A percentile compares a stretch with the other conserved stretches of the same genome.
Conservation (phyloP, 768 basidiomycete genomes). For the Gyrodon lividus region DNA sequence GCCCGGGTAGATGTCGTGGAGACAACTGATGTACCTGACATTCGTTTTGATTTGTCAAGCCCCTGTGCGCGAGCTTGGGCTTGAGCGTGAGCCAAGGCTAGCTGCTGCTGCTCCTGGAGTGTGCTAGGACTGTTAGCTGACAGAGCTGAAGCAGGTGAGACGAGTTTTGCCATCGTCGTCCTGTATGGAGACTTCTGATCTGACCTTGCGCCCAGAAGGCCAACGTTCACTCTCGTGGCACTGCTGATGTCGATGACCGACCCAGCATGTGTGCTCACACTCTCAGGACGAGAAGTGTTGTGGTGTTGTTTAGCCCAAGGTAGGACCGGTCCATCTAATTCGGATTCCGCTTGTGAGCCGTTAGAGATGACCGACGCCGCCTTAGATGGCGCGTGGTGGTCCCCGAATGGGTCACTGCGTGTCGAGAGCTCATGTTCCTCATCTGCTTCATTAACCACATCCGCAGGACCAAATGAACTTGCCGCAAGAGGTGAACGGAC, state of each 20-base stretch:
- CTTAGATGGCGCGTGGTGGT: slow-evolving; percentile 41
- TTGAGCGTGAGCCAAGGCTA: slow-evolving; percentile 60
- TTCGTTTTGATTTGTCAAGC: slow-evolving; percentile 44
- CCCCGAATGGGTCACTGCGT: slow-evolving; percentile 60
- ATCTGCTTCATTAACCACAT: slow-evolving; percentile 51
- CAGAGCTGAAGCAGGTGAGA: slow-evolving; percentile 43
- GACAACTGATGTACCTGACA: slow-evolving; percentile 65
- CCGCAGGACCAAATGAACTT: slow-evolving; percentile 69
- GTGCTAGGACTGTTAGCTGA: slow-evolving; percentile 24
- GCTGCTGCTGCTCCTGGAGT: slow-evolving; percentile 67
- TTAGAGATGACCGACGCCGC: slow-evolving; percentile 17
- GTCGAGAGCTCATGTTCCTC: slow-evolving; percentile 27
- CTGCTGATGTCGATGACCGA: slow-evolving; percentile 59
- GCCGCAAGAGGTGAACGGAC: slow-evolving; percentile 67
- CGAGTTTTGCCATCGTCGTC: slow-evolving; percentile 62
- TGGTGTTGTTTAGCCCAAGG: slow-evolving; percentile 42
- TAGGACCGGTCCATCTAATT: slow-evolving; percentile 39
- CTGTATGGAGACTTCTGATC: slow-evolving; percentile 48
- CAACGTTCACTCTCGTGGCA: slow-evolving; percentile 68
- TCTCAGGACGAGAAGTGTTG: slow-evolving; percentile 52
- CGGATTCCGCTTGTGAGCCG: slow-evolving; percentile 29
- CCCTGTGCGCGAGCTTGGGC: slow-evolving; percentile 57
- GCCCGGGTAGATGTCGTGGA: slow-evolving; percentile 71
- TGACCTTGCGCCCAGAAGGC: slow-evolving; percentile 39
- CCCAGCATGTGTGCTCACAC: slow-evolving; percentile 62